A percentile compares a stretch with the other conserved stretches of the same genome.
phyloP scores from a whole-genome alignment of 1,284 basidiomycete species.

The Ganoderma lingzhi region DNA sequence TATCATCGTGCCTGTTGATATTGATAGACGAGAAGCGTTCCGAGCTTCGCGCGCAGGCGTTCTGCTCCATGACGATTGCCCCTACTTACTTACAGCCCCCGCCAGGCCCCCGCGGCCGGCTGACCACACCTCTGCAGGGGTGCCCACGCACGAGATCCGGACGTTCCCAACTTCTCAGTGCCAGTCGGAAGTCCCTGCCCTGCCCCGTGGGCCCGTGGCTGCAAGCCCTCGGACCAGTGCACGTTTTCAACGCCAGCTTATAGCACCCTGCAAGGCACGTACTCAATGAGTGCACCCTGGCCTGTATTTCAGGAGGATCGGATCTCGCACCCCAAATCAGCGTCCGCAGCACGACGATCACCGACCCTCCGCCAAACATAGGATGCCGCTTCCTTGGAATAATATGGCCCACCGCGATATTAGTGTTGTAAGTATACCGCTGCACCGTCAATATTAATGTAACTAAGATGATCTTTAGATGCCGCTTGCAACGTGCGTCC shows the following conservation, averaged over 20 bases:
- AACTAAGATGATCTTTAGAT: no score
- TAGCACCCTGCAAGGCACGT: constrained; percentile 13
- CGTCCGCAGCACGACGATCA: background rate
- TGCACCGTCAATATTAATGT: background rate
- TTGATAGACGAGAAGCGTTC: constrained; percentile 4
- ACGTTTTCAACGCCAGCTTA: constrained; percentile 8
- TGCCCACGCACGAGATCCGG: background rate
- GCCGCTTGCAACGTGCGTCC: no score
- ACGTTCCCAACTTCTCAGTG: background rate
- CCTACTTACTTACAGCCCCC: background rate
- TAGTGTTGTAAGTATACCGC: background rate
- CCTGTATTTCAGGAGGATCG: background rate
- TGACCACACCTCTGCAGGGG: background rate
- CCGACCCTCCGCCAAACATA: background rate
- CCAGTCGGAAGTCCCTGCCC: background rate
- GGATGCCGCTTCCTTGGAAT: background rate
- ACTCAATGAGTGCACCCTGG: background rate
- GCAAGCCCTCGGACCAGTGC: background rate
- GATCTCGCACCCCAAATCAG: constrained; percentile 6
- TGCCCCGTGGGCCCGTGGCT: background rate
- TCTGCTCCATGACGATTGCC: constrained; percentile 2
- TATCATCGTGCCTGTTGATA: constrained; percentile 2
- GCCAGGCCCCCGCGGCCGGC: background rate
- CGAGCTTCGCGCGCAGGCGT: background rate
- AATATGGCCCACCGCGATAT: background rate